Evolutionary conservation across 345 rosid species (phyloP).

Genomic region (Cardamine occulta): DNA sequence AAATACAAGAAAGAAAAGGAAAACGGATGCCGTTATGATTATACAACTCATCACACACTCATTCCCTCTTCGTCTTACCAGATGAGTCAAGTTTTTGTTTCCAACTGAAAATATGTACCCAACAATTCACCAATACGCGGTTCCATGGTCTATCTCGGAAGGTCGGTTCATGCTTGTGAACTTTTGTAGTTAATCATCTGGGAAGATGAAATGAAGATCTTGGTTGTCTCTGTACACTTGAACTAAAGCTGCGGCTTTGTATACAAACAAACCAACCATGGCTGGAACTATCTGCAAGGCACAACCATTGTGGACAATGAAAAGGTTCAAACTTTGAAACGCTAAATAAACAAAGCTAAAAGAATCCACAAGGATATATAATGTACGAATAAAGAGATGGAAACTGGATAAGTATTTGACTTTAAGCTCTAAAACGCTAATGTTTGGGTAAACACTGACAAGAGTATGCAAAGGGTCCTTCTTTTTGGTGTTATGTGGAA

Average conservation of each 20-base stretch:
- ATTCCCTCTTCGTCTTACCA: slow-evolving; percentile 12
- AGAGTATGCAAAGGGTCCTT: not conserved
- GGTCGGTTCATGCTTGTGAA: not conserved
- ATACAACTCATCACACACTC: not conserved
- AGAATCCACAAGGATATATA: not conserved
- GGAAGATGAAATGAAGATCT: slow-evolving; percentile 70
- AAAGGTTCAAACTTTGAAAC: slow-evolving; percentile 3
- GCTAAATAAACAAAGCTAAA: not conserved
- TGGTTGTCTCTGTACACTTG: slow-evolving; percentile 95
- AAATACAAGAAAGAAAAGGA: slow-evolving; percentile 4
- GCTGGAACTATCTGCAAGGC: slow-evolving; percentile 76
- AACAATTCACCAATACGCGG: not conserved
- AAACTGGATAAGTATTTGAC: not conserved
- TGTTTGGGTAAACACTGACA: not conserved
- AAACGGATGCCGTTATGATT: not conserved
- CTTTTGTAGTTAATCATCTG: slow-evolving; percentile 50
- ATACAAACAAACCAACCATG: slow-evolving; percentile 87
- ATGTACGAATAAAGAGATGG: no score
- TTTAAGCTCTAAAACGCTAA: not conserved
- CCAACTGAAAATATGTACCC: not conserved
- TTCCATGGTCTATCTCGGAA: not conserved
- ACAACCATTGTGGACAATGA: not conserved
- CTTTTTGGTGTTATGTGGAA: no score
- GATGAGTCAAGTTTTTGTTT: slow-evolving; percentile 18
- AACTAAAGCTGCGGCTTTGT: slow-evolving; percentile 94